Conservation (phyloP, 2,329 filamentous ascomycete species). For the Fusarium kyushuense region DNA sequence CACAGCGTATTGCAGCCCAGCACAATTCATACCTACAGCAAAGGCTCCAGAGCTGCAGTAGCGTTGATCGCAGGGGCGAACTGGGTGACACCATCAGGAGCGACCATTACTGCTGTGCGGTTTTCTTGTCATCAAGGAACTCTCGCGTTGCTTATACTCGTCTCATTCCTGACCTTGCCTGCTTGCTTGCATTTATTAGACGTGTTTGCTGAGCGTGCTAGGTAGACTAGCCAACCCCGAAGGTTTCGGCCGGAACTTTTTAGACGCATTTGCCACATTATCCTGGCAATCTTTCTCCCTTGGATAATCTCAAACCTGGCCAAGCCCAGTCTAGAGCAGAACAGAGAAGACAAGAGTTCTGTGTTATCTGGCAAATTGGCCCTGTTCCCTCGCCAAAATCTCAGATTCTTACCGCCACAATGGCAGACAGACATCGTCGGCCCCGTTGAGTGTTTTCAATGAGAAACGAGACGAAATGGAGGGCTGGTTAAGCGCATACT, state of each 20-base stretch:
- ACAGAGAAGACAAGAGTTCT: conserved; percentile 11
- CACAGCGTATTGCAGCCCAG: background rate
- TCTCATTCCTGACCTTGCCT: conserved; percentile 23
- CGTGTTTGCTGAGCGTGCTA: conserved; percentile 10
- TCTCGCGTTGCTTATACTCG: conserved; percentile 21
- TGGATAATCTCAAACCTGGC: conserved; percentile 36
- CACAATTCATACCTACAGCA: conserved; percentile 5
- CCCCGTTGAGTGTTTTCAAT: conserved; percentile 35
- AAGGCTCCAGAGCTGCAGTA: conserved; percentile 33
- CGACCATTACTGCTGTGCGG: conserved; percentile 22
- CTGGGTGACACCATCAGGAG: conserved; percentile 29
- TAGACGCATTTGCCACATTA: conserved; percentile 34
- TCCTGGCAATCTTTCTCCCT: conserved; percentile 38
- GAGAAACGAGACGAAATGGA: conserved; percentile 33
- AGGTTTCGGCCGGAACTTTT: conserved; percentile 43
- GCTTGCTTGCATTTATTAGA: conserved; percentile 3
- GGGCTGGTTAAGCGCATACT: conserved; percentile 35
- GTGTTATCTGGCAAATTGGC: conserved; percentile 15
- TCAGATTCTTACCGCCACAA: conserved; percentile 32
- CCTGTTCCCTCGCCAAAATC: conserved; percentile 25
- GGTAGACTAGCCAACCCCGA: conserved; percentile 32
- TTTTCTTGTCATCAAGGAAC: conserved; percentile 19
- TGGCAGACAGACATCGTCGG: background rate
- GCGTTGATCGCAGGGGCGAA: conserved; percentile 35
- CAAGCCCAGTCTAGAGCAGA: conserved; percentile 27